Conservation (phyloP, 2,329 filamentous ascomycete species). For the Pezicula neosporulosa region DNA sequence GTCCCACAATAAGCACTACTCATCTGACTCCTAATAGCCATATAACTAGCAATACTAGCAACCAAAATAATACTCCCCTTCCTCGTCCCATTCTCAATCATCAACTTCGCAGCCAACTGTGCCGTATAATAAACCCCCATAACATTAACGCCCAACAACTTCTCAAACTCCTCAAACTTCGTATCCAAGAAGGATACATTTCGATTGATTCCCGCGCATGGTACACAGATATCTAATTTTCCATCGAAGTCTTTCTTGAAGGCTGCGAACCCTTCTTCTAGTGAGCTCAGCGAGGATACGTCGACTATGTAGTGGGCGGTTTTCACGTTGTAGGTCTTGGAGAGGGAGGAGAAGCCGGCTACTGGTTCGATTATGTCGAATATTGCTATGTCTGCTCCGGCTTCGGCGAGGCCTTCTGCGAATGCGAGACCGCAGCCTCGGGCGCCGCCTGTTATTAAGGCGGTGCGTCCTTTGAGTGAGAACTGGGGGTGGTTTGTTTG, state of each 20-base stretch:
- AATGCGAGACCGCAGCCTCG: slow-evolving; percentile 41
- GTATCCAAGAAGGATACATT: slow-evolving; percentile 42
- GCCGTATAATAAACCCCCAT: slow-evolving; percentile 37
- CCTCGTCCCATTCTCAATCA: slow-evolving; percentile 40
- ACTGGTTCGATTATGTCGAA: slow-evolving; percentile 41
- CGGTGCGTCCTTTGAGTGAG: slow-evolving; percentile 41
- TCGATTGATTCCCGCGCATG: slow-evolving; percentile 42
- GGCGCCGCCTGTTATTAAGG: slow-evolving; percentile 43
- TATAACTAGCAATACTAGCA: slow-evolving; percentile 48
- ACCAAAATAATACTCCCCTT: slow-evolving; percentile 50
- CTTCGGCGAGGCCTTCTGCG: slow-evolving; percentile 40
- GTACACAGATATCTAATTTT: slow-evolving; percentile 39
- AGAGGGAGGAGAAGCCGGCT: slow-evolving; percentile 35
- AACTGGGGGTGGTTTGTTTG: slow-evolving; percentile 29
- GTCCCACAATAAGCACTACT: slow-evolving; percentile 44
- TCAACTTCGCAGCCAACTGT: slow-evolving; percentile 32
- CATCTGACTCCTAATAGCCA: slow-evolving; percentile 45
- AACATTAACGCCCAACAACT: slow-evolving; percentile 44
- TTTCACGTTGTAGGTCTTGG: slow-evolving; percentile 37
- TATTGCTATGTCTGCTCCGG: slow-evolving; percentile 39
- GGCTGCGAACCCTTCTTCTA: slow-evolving; percentile 27
- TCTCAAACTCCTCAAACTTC: slow-evolving; percentile 36
- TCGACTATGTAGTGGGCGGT: slow-evolving; percentile 38
- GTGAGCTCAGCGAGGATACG: slow-evolving; percentile 29
- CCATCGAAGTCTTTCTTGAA: slow-evolving; percentile 29